These are phyloP conservation scores for Trametes gibbosa DNA, from an alignment of 768 basidiomycete species.

Conservation along the genomic window DNA sequence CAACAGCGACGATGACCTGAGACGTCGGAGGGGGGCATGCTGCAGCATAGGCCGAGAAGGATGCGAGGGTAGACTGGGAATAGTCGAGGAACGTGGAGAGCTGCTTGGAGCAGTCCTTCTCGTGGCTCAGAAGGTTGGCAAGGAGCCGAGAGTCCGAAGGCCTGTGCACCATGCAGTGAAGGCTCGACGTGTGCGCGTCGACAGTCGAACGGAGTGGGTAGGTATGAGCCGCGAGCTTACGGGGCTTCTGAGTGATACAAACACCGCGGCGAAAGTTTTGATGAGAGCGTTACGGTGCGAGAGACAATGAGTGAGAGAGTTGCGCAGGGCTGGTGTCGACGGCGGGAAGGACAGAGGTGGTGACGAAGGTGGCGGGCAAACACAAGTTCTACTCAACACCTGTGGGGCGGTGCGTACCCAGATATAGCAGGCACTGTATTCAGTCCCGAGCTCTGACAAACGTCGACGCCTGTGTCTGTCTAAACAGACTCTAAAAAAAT, in stretches of 20 bases:
- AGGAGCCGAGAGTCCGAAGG: conserved; percentile 73
- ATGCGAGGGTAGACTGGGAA: conserved; percentile 59
- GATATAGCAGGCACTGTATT: not conserved
- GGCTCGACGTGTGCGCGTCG: not conserved
- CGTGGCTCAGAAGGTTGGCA: conserved; percentile 60
- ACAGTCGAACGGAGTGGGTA: not conserved
- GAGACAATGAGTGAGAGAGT: not conserved
- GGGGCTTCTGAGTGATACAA: not conserved
- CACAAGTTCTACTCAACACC: not conserved
- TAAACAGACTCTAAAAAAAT: no score
- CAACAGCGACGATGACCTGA: conserved; percentile 50
- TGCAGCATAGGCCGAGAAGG: conserved; percentile 71
- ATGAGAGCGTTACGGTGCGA: not conserved
- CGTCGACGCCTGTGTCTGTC: no score
- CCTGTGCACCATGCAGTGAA: conserved; percentile 59
- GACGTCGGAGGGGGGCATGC: conserved; percentile 57
- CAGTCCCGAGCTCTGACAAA: not conserved
- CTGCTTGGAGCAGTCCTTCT: conserved; percentile 70
- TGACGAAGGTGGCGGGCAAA: not conserved
- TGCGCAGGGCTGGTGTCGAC: no score
- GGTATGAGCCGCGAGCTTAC: not conserved
- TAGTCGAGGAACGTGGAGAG: conserved; percentile 54
- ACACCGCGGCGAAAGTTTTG: no score
- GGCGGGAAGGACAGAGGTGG: not conserved
- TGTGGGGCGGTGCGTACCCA: not conserved